A percentile compares a stretch with the other conserved stretches of the same genome.
These are phyloP conservation scores for Fragilariopsis cylindrus DNA, from an alignment of 108 stramenopile genomes.

Conservation along the genomic window DNA sequence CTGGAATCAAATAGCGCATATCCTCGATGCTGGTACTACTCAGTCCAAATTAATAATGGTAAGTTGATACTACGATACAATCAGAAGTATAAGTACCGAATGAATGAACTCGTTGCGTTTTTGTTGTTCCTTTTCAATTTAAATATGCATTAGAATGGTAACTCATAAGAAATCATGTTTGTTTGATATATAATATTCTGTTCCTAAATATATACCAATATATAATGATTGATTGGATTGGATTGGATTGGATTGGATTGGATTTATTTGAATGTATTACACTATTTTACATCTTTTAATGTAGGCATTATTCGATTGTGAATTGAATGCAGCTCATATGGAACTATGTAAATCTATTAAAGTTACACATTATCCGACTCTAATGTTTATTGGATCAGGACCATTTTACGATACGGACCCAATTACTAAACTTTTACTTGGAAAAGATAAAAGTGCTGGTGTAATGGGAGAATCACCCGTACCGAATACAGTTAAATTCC, in stretches of 20 bases:
- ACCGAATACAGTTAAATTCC: constrained; percentile 61
- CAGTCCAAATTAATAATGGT: constrained; percentile 60
- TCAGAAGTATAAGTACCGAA: background rate
- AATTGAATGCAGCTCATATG: constrained; percentile 51
- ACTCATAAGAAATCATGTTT: too few relatives aligned
- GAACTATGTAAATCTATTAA: constrained; percentile 53
- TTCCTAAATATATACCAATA: too few relatives aligned
- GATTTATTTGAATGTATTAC: background rate
- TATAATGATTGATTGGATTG: too few relatives aligned
- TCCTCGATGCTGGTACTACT: constrained; percentile 58
- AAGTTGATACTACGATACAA: background rate
- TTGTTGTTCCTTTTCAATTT: background rate
- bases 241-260: too few relatives aligned
- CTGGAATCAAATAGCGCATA: constrained; percentile 67
- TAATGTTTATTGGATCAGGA: constrained; percentile 73
- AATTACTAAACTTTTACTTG: constrained; percentile 36
- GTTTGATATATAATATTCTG: too few relatives aligned
- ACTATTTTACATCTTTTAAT: background rate
- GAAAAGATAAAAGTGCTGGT: constrained; percentile 49
- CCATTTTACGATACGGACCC: constrained; percentile 65
- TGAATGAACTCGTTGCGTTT: background rate
- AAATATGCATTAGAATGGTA: too few relatives aligned
- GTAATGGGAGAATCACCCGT: constrained; percentile 48
- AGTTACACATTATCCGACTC: constrained; percentile 66
- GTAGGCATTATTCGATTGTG: constrained; percentile 75